Evolutionary conservation across 257 asterid genomes (phyloP).

Genomic region (Rhazya stricta): DNA sequence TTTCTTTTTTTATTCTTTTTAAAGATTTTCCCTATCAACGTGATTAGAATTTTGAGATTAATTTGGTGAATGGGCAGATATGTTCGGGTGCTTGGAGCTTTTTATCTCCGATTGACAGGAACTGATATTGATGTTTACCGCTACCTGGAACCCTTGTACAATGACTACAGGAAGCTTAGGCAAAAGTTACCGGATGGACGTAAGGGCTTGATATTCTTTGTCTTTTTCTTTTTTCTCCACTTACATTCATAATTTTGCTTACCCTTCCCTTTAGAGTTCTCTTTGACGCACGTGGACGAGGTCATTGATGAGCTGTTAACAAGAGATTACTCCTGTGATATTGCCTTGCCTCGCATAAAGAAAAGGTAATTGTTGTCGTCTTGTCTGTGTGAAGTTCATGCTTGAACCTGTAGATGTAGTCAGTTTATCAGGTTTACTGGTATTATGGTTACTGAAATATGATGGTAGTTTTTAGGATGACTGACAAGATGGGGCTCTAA

Average conservation of each 20-base stretch:
- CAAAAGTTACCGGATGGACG: conserved; percentile 56
- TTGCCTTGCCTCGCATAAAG: conserved; percentile 81
- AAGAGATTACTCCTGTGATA: conserved; percentile 84
- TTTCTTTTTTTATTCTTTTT: not conserved
- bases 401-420: not conserved
- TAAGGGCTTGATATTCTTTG: conserved; percentile 22
- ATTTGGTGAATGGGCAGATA: conserved; percentile 35
- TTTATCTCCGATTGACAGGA: conserved; percentile 88
- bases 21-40: not conserved
- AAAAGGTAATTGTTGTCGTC: conserved; percentile 46
- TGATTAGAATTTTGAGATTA: not conserved
- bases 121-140: conserved; percentile 82
- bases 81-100: conserved; percentile 90
- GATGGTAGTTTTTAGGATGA: not conserved
- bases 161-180: conserved; percentile 90
- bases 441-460: not conserved
- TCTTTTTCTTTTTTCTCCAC: not conserved
- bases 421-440: not conserved
- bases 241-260: not conserved
- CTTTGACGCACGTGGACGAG: conserved; percentile 87
- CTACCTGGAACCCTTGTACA: conserved; percentile 85
- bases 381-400: not conserved
- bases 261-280: conserved; percentile 37
- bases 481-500: not conserved
- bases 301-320: conserved; percentile 79